A percentile compares a stretch with the other conserved stretches of the same genome.
Conservation (phyloP, 805 yeast species). For the Priceomyces melissophilus region DNA sequence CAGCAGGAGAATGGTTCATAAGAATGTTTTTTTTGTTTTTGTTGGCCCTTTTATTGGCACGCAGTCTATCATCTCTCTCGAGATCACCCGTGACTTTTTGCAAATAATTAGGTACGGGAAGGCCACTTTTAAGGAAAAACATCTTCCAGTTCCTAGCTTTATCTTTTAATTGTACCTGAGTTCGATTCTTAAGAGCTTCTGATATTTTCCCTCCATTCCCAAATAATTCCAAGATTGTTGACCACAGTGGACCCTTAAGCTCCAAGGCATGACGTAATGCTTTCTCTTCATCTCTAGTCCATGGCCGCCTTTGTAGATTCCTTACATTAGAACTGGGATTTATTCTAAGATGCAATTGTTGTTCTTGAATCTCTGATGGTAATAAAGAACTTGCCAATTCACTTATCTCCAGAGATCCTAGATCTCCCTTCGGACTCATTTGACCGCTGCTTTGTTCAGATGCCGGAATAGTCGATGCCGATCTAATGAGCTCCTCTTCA, state of each 20-base stretch:
- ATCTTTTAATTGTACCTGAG: conserved; percentile 90
- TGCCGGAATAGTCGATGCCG: conserved; percentile 5
- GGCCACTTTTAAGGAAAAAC: conserved; percentile 70
- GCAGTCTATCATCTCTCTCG: conserved; percentile 50
- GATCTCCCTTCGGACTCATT: conserved; percentile 3
- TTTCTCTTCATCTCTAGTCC: conserved; percentile 88
- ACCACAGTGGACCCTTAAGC: conserved; percentile 89
- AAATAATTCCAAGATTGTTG: conserved; percentile 81
- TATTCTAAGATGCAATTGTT: conserved; percentile 38
- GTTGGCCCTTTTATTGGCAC: conserved; percentile 24
- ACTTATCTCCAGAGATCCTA: conserved; percentile 17
- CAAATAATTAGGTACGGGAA: conserved; percentile 77
- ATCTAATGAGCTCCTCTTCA: conserved; percentile 17
- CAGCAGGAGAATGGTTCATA: conserved; percentile 19
- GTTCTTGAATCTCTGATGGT: conserved; percentile 44
- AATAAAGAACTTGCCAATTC: conserved; percentile 31
- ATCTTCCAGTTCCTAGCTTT: conserved; percentile 96
- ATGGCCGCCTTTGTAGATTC: conserved; percentile 52
- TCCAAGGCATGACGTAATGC: conserved; percentile 80
- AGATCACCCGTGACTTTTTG: conserved; percentile 84
- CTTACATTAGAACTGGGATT: conserved; percentile 27
- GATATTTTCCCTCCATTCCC: conserved; percentile 91
- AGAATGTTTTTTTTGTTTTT: conserved; percentile 32
- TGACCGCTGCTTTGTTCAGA: conserved; percentile 2
- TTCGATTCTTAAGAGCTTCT: conserved; percentile 81